These are phyloP conservation scores for Eucalyptus brandiana DNA, from an alignment of 345 rosid species.

Conservation along the genomic window DNA sequence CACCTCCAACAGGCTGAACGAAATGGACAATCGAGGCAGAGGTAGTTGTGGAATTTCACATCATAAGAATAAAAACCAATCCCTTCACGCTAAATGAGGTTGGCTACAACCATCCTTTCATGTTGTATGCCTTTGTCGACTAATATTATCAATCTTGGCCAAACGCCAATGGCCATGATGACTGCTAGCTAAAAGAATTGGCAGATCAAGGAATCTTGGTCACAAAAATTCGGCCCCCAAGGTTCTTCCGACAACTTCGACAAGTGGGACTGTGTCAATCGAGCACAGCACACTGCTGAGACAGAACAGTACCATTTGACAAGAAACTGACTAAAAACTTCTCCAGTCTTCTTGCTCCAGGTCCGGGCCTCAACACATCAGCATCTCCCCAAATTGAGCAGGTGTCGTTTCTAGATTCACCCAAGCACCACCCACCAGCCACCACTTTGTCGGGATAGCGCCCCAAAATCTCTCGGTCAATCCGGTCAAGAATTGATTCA, in stretches of 20 bases:
- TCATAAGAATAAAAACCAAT: not conserved
- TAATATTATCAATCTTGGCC: not conserved
- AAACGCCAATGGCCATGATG: not conserved
- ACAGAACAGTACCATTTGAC: constrained; percentile 33
- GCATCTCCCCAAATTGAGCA: constrained; percentile 90
- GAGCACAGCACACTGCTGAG: constrained; percentile 38
- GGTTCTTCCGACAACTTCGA: not conserved
- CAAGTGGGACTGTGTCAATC: constrained; percentile 1
- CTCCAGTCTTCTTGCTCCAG: constrained; percentile 73
- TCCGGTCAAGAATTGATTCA: constrained; percentile 55
- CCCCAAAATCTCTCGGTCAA: constrained; percentile 61
- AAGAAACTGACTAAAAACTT: constrained; percentile 40
- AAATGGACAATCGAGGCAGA: not conserved
- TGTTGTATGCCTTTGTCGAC: not conserved
- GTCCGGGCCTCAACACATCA: constrained; percentile 68
- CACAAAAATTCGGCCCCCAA: not conserved
- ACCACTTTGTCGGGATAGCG: constrained; percentile 43
- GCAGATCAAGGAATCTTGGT: not conserved
- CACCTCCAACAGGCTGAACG: not conserved
- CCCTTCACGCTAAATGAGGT: not conserved
- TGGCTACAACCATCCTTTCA: not conserved
- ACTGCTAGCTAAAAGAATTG: not conserved
- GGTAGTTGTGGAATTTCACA: not conserved
- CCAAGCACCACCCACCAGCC: constrained; percentile 97
- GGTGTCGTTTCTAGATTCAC: constrained; percentile 29